Conservation (phyloP, 805 yeast genomes). For the Lipomyces spencermartinsiae region DNA sequence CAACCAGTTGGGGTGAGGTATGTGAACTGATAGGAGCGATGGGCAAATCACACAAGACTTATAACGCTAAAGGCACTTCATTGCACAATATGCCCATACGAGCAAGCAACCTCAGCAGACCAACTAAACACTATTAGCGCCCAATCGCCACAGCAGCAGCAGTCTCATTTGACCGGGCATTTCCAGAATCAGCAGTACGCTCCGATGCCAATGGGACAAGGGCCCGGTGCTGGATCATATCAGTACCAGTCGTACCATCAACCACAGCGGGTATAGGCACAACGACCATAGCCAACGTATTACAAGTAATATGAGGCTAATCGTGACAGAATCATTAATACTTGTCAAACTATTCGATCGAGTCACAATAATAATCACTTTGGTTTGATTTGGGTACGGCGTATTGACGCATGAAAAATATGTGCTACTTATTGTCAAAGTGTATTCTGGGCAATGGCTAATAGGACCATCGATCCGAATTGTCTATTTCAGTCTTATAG, state of each 20-base stretch:
- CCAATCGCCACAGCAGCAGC: constrained; percentile 13
- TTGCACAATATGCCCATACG: constrained; percentile 30
- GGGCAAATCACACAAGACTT: background rate
- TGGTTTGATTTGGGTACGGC: background rate
- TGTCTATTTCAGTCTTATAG: background rate
- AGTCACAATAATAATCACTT: background rate
- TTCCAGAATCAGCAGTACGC: constrained; percentile 18
- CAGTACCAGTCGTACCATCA: constrained; percentile 20
- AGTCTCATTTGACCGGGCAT: constrained; percentile 7
- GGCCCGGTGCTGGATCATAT: constrained; percentile 23
- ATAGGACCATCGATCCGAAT: background rate
- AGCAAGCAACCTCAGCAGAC: constrained; percentile 7
- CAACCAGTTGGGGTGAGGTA: constrained; percentile 42
- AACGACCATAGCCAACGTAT: background rate
- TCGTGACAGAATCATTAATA: background rate
- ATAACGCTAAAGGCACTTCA: constrained; percentile 16
- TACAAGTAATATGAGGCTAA: background rate
- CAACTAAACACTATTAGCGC: constrained; percentile 18
- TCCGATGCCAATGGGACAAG: constrained; percentile 16
- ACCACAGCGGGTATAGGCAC: constrained; percentile 6
- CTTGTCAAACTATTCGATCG: background rate
- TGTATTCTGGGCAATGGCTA: background rate
- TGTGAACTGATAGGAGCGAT: background rate
- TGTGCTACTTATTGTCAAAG: background rate
- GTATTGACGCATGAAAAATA: background rate